These are phyloP conservation scores for Chalciporus sp. DNA, from an alignment of 1,284 basidiomycete genomes.

Conservation along the genomic window DNA sequence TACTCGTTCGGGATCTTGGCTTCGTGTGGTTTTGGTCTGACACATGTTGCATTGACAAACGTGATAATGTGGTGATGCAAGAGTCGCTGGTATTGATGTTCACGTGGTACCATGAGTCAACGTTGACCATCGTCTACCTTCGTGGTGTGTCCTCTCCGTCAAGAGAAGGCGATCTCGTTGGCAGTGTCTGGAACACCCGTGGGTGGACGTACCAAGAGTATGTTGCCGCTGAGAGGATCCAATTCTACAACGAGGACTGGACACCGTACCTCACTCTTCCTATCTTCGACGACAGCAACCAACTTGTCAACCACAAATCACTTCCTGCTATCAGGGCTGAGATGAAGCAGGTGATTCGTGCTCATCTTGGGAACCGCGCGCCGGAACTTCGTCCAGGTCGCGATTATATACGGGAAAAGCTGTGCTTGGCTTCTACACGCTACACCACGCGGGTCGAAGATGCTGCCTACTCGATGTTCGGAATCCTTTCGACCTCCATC, in stretches of 20 bases:
- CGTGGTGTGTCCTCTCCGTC: background rate
- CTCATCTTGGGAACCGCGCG: background rate
- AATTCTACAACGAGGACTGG: background rate
- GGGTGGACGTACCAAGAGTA: slow-evolving; percentile 18
- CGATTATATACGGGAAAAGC: background rate
- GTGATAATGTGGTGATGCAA: background rate
- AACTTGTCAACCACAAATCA: no score
- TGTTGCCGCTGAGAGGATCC: slow-evolving; percentile 4
- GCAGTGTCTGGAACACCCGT: slow-evolving; percentile 4
- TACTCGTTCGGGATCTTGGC: background rate
- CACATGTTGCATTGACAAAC: slow-evolving; percentile 13
- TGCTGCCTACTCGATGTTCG: background rate
- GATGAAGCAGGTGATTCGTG: background rate
- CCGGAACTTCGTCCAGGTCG: background rate
- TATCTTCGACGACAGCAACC: no score
- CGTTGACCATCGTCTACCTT: slow-evolving; percentile 9
- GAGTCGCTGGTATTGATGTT: slow-evolving; percentile 6
- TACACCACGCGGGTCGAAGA: background rate
- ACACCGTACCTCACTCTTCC: background rate
- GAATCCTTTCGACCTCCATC: background rate
- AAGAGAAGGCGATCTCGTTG: background rate
- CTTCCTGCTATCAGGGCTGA: background rate
- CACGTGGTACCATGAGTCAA: slow-evolving; percentile 1
- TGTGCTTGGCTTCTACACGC: background rate
- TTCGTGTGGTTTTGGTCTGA: slow-evolving; percentile 11